Percentiles rank a stretch among this genome's conserved stretches.
Evolutionary conservation across 768 basidiomycete species (phyloP).

Genomic region (Boletus edulis): DNA sequence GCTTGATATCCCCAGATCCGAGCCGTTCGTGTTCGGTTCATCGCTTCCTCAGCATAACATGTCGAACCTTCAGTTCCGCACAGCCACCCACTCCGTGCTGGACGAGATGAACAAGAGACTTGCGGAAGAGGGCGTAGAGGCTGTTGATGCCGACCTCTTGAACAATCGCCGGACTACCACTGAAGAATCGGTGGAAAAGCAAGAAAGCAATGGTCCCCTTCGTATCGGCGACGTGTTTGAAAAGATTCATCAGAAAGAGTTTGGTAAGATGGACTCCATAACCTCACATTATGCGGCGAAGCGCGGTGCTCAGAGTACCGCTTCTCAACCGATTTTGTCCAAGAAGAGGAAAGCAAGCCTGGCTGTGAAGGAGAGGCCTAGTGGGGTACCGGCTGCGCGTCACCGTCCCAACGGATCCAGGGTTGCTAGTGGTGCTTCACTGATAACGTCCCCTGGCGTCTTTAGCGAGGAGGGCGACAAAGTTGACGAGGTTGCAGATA

Average conservation of each 20-base stretch:
- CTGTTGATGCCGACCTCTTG: conserved; percentile 46
- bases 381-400: conserved; percentile 7
- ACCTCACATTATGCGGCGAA: conserved; percentile 48
- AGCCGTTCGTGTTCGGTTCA: conserved; percentile 78
- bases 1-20: conserved; percentile 21
- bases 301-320: conserved; percentile 26
- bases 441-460: conserved; percentile 48
- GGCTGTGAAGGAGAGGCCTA: conserved; percentile 34
- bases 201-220: conserved; percentile 23
- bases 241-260: conserved; percentile 60
- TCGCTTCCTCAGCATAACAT: conserved; percentile 61
- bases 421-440: conserved; percentile 24
- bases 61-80: conserved; percentile 64
- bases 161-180: conserved; percentile 22
- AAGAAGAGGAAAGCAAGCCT: conserved; percentile 54
- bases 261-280: conserved; percentile 79
- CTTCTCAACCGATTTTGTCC: conserved; percentile 23
- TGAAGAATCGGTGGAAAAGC: conserved; percentile 1
- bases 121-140: conserved; percentile 51
- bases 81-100: conserved; percentile 66
- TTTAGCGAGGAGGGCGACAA: conserved; percentile 55
- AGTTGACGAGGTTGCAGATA: conserved; percentile 36
- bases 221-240: conserved; percentile 45
- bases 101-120: conserved; percentile 82
- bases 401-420: conserved; percentile 26